Percentiles rank a stretch among this genome's conserved stretches.
These are phyloP conservation scores for Mycena amicta DNA, from an alignment of 768 basidiomycete genomes.

Conservation along the genomic window DNA sequence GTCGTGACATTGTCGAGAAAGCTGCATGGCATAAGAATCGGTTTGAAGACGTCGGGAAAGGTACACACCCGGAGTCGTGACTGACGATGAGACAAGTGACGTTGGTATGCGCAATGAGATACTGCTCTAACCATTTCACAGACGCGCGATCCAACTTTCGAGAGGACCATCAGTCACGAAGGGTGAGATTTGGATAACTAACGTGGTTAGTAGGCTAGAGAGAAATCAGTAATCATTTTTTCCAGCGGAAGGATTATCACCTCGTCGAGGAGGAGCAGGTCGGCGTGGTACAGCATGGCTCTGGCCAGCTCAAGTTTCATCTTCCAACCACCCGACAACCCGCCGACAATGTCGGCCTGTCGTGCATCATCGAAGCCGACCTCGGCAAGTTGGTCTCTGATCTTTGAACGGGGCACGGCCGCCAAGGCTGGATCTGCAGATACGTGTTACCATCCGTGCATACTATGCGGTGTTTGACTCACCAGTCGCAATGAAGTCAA, in stretches of 20 bases:
- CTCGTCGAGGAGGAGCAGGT: slow-evolving; percentile 84
- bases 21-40: slow-evolving; percentile 37
- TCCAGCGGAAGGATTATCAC: slow-evolving; percentile 35
- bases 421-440: slow-evolving; percentile 68
- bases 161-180: slow-evolving; percentile 9
- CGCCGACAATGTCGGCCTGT: slow-evolving; percentile 84
- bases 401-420: slow-evolving; percentile 64
- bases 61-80: slow-evolving; percentile 90
- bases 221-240: slow-evolving; percentile 14
- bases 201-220: slow-evolving; percentile 88
- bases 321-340: slow-evolving; percentile 97
- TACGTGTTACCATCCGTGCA: background rate
- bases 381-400: slow-evolving; percentile 76
- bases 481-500: slow-evolving; percentile 91
- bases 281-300: slow-evolving; percentile 96
- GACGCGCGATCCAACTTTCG: slow-evolving; percentile 76
- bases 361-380: slow-evolving; percentile 91
- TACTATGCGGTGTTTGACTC: slow-evolving; percentile 24
- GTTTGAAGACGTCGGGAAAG: slow-evolving; percentile 1
- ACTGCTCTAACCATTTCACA: slow-evolving; percentile 90
- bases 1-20: slow-evolving; percentile 96
- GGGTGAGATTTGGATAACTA: slow-evolving; percentile 34
- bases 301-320: slow-evolving; percentile 97
- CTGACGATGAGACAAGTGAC: slow-evolving; percentile 93
- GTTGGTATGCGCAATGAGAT: slow-evolving; percentile 77